A percentile compares a stretch with the other conserved stretches of the same genome.
Conservation (phyloP, 441 rosid species). For the Erodium trifolium region DNA sequence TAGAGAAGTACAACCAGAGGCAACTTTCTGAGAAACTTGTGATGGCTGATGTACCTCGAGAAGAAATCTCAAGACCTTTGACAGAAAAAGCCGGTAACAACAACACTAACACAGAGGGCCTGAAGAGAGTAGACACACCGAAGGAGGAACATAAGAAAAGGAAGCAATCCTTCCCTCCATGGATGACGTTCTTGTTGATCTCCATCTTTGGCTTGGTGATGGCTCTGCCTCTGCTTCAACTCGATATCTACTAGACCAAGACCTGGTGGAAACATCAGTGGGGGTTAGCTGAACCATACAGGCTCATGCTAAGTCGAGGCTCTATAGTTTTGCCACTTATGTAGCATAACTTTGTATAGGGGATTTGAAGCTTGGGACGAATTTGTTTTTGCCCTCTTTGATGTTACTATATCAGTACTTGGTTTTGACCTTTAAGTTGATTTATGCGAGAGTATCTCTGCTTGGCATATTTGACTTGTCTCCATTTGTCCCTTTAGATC, state of each 20-base stretch:
- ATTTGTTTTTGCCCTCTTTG: background rate
- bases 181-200: constrained; percentile 74
- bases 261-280: constrained; percentile 15
- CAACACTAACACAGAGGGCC: constrained; percentile 23
- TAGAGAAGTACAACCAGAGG: constrained; percentile 65
- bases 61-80: constrained; percentile 26
- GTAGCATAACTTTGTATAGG: constrained; percentile 7
- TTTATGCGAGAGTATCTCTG: background rate
- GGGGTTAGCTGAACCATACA: constrained; percentile 16
- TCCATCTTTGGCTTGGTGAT: constrained; percentile 82
- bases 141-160: constrained; percentile 38
- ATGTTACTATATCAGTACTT: background rate
- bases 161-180: constrained; percentile 64
- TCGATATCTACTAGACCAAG: constrained; percentile 24
- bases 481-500: too few relatives aligned
- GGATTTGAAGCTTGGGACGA: background rate
- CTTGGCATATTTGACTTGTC: background rate
- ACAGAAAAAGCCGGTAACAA: constrained; percentile 23
- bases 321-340: constrained; percentile 1
- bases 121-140: constrained; percentile 22
- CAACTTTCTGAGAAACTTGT: constrained; percentile 43
- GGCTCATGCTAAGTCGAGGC: background rate
- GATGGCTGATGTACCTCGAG: constrained; percentile 36
- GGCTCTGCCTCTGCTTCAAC: constrained; percentile 94
- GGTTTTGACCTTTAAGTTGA: background rate